Evolutionary conservation across 2,329 filamentous ascomycete genomes (phyloP).

Genomic region (Cladophialophora chaetospira): DNA sequence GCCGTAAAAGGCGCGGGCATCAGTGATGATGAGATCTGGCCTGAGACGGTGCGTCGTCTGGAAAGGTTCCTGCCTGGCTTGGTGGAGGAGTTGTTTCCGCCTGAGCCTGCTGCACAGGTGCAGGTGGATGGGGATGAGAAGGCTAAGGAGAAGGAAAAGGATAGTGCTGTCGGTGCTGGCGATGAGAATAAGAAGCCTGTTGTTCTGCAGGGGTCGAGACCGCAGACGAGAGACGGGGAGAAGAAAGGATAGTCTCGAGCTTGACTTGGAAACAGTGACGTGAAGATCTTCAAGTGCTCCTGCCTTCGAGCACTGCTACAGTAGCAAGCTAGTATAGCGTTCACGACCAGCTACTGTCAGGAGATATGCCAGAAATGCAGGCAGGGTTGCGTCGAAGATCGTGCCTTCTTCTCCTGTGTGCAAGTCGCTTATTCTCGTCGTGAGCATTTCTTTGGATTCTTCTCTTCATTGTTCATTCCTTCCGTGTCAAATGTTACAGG

Average conservation of each 20-base stretch:
- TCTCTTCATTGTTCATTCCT: no score
- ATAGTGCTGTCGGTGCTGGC: background rate
- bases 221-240: slow-evolving; percentile 6
- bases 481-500: no score
- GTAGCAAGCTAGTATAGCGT: no score
- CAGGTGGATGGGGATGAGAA: background rate
- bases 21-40: slow-evolving; percentile 60
- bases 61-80: slow-evolving; percentile 63
- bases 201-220: slow-evolving; percentile 1
- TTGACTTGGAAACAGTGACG: no score
- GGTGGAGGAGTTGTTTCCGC: slow-evolving; percentile 42
- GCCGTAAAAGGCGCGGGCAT: slow-evolving; percentile 31
- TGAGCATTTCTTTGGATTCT: no score
- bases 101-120: background rate
- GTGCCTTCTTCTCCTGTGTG: no score
- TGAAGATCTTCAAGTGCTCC: no score
- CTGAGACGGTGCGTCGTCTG: slow-evolving; percentile 61
- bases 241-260: background rate
- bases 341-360: no score
- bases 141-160: background rate
- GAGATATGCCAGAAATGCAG: no score
- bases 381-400: no score
- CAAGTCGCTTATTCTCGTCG: no score
- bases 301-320: background rate
- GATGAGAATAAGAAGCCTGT: slow-evolving; percentile 6